Evolutionary conservation across 2,329 filamentous ascomycete species (phyloP).

Genomic region (Stagonosporopsis rhizophila): DNA sequence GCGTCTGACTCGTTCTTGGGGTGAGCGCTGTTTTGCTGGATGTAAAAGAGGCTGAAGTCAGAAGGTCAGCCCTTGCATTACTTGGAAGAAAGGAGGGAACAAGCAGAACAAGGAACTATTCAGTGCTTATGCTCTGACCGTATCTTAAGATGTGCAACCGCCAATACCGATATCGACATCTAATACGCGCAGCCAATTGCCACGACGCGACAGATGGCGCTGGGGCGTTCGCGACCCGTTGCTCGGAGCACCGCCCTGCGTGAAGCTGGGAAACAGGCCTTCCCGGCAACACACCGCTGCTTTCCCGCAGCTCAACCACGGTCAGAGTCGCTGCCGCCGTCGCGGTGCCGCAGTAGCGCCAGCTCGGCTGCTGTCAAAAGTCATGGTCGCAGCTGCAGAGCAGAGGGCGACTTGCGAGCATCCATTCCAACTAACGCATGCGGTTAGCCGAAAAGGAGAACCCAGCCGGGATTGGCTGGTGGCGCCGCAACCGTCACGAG

Average conservation of each 20-base stretch:
- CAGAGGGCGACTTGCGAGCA: conserved; percentile 28
- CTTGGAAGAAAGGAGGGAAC: conserved; percentile 40
- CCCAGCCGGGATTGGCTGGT: conserved; percentile 33
- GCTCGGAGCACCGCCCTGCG: conserved; percentile 21
- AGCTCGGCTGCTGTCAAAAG: conserved; percentile 31
- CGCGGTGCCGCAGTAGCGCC: conserved; percentile 32
- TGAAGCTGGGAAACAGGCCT: conserved; percentile 42
- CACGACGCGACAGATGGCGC: conserved; percentile 31
- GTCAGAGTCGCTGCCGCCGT: conserved; percentile 22
- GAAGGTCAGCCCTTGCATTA: conserved; percentile 46
- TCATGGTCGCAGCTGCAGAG: conserved; percentile 21
- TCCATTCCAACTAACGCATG: conserved; percentile 26
- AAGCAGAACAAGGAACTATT: conserved; percentile 33
- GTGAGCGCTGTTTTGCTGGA: conserved; percentile 27
- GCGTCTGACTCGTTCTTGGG: conserved; percentile 38
- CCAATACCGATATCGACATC: conserved; percentile 35
- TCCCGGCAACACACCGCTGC: conserved; percentile 41
- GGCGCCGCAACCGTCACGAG: conserved; percentile 34
- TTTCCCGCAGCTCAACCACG: conserved; percentile 23
- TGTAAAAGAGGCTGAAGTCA: conserved; percentile 31
- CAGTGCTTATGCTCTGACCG: conserved; percentile 31
- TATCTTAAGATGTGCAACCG: conserved; percentile 34
- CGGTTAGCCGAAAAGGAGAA: conserved; percentile 18
- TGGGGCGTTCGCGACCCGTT: conserved; percentile 29
- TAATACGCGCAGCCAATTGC: conserved; percentile 36